These are phyloP conservation scores for Geranium brycei DNA, from an alignment of 345 rosid species.

Conservation along the genomic window DNA sequence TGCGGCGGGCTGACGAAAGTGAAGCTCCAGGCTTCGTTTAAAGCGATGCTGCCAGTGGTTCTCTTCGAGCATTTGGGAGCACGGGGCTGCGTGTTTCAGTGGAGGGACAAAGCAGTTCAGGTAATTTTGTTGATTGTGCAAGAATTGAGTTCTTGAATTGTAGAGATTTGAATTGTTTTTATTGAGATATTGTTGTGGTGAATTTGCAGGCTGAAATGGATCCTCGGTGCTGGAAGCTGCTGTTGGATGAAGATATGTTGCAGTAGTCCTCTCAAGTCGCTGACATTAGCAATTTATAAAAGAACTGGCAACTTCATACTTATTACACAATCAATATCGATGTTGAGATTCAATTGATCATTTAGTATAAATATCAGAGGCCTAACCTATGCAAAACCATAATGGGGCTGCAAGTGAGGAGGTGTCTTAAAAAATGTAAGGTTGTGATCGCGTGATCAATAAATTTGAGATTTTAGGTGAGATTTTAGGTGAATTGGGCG, in stretches of 20 bases:
- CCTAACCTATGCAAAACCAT: no score
- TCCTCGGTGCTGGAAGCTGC: slow-evolving; percentile 49
- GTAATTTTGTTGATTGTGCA: slow-evolving; percentile 9
- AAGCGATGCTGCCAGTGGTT: slow-evolving; percentile 22
- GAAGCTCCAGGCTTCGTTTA: slow-evolving; percentile 45
- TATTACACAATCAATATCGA: no score
- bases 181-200: background rate
- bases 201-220: slow-evolving; percentile 45
- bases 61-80: slow-evolving; percentile 44
- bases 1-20: slow-evolving; percentile 53
- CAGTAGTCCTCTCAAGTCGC: slow-evolving; percentile 1
- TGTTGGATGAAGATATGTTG: slow-evolving; percentile 22
- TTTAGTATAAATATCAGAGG: no score
- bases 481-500: no score
- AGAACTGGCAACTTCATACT: no score
- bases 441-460: no score
- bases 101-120: slow-evolving; percentile 55
- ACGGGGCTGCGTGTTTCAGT: slow-evolving; percentile 50
- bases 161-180: background rate
- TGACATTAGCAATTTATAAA: no score
- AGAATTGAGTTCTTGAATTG: background rate
- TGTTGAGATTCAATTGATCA: no score
- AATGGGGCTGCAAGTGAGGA: no score
- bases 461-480: no score
- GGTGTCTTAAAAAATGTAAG: no score